phyloP scores from a whole-genome alignment of 2,329 filamentous ascomycete genomes.

The Phaeosphaeriaceae sp. region DNA sequence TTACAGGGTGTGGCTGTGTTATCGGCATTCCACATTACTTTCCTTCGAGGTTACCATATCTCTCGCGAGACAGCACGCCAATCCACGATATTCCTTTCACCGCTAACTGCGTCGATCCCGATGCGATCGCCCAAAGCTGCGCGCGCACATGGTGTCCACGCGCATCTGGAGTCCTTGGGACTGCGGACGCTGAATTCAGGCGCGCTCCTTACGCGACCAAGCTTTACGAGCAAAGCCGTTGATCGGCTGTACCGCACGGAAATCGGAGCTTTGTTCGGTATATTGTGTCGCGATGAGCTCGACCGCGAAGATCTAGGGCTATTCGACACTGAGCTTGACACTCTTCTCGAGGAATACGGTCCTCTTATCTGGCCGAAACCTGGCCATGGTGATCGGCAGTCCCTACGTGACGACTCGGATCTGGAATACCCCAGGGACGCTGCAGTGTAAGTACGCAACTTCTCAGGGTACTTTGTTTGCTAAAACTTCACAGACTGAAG shows the following conservation, averaged over 20 bases:
- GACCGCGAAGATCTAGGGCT: conserved; percentile 12
- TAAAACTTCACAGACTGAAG: neutral
- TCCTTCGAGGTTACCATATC: too few relatives aligned
- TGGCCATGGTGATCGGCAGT: conserved; percentile 8
- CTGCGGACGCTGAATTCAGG: neutral
- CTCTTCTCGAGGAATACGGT: conserved; percentile 12
- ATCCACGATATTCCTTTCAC: too few relatives aligned
- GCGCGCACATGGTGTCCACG: neutral
- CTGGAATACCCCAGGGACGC: conserved; percentile 21
- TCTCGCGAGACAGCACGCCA: too few relatives aligned
- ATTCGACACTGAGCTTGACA: conserved; percentile 19
- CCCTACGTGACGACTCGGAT: conserved; percentile 14
- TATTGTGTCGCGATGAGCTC: conserved; percentile 13
- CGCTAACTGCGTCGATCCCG: neutral
- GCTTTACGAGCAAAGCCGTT: conserved; percentile 8
- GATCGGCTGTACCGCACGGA: conserved; percentile 13
- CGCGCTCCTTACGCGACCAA: neutral
- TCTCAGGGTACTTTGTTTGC: neutral
- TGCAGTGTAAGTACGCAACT: conserved; percentile 5
- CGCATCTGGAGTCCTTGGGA: neutral
- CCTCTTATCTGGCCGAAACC: conserved; percentile 20
- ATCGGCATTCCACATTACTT: too few relatives aligned
- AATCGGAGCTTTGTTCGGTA: conserved; percentile 13
- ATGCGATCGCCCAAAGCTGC: neutral
- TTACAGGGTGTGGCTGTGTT: too few relatives aligned